Base-by-base conservation (phyloP, 257 asterid species). In the Linderniella brevidens region DNA sequence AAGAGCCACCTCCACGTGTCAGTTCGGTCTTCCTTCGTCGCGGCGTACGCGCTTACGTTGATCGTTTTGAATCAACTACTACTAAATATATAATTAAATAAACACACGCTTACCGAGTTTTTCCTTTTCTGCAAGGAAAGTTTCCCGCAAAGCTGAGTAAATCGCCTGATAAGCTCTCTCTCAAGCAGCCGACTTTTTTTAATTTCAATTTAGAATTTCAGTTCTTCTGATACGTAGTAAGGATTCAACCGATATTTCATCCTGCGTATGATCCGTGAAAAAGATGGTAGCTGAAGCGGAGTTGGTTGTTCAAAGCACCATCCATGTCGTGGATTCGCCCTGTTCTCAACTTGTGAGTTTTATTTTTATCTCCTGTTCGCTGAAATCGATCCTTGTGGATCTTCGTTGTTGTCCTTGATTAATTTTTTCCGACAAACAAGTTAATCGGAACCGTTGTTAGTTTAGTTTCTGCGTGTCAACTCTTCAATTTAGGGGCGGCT, bases 261-360 rank as follows among this genome's bases (percentile, higher is more conserved):
- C 8, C 45, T 13, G 46, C 46, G 60, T 54, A 52, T 61, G 60
- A 50, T 63, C 50, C 58, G 36, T 50, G 35, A 35, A 44, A 13
- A 61, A 41, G 52, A 78, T 76, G 86, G 81, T 76, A 73, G 94
- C 81, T 40, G 92, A 76, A 58, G 64, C 77, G 37, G 78, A 72
- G 69, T 70, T 82, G 19, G 67, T 68, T 41, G 66, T 76, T 51
- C 75, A 60, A 50, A 58, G 62, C 36, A 72, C 45, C 65, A 60
- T 78, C 60, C 73, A 78, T 39, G 59, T 68, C 3, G 49, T 78
- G 87, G 87, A 77, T 74, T 67, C 69, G 13, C 74, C 82, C 11
- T 55, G 69, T 65, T 55, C 92, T 51, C 57, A 64, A 58, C 37
- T 62, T 64, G 88, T 77, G 52, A 54, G 65, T 41, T 43, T 57